Evolutionary conservation across 345 rosid species (phyloP).

Genomic region (Salix viminalis): DNA sequence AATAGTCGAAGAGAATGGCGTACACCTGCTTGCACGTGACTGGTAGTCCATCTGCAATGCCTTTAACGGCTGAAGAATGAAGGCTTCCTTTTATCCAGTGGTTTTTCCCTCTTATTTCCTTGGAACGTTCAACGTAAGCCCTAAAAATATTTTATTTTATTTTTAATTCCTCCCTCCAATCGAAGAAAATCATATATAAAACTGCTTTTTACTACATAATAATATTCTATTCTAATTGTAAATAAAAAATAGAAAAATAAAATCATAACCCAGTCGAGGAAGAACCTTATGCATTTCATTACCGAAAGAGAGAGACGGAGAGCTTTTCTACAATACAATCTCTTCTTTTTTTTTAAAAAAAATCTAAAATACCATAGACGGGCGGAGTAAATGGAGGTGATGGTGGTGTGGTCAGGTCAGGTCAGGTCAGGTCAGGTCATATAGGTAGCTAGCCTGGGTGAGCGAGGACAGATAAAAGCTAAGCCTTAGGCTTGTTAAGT

Average conservation of each 20-base stretch:
- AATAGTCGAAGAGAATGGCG: background rate
- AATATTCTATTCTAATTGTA: background rate
- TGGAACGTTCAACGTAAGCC: background rate
- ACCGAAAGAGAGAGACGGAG: background rate
- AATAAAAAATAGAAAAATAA: background rate
- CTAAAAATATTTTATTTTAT: background rate
- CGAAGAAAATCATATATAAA: background rate
- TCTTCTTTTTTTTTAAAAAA: background rate
- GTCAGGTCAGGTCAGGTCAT: slow-evolving; percentile 17
- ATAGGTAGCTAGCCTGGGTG: slow-evolving; percentile 8
- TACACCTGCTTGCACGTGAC: background rate
- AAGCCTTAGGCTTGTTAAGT: background rate
- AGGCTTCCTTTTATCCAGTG: slow-evolving; percentile 11
- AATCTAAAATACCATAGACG: background rate
- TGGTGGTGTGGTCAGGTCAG: slow-evolving; percentile 19
- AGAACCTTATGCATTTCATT: background rate
- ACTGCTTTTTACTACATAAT: background rate
- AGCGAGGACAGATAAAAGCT: background rate
- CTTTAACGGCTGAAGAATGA: background rate
- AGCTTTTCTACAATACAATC: background rate
- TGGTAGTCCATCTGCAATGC: background rate
- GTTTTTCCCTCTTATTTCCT: slow-evolving; percentile 7
- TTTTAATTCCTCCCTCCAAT: background rate
- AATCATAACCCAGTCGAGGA: background rate
- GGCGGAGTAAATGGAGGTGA: slow-evolving; percentile 13